Base-by-base conservation (phyloP, 495 filamentous ascomycete genomes). In the Hypoxylon subgilvum region DNA sequence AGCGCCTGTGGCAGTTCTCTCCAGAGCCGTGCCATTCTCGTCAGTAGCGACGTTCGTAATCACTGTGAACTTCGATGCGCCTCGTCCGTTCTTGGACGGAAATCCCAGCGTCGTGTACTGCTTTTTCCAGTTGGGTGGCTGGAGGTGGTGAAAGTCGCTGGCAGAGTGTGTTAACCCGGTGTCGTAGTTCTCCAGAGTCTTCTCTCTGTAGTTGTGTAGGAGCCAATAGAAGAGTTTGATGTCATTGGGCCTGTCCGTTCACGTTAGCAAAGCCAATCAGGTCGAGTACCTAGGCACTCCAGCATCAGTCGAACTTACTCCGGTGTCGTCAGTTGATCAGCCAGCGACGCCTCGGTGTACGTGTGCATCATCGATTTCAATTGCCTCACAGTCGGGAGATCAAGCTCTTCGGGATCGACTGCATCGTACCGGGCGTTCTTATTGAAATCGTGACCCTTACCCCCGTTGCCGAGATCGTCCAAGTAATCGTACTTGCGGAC, bases 151-250 rank as follows among this genome's bases (percentile, higher is more conserved):
- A 62, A 92, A 90, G 68, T 97, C 92, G 70, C 90, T 94, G 13
- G 87, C 78, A 1, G 92, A 96, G 66, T 92, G 86, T 23, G 82
- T 82, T 13, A 96, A 75, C 2, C 86, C 81, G 46, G 85, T 82
- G 60, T 83, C 81, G 65, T 92, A 96, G 59, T 96, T 89, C 66
- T 97, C 91, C 9, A 95, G 66, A 47, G 91, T 84, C 28, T 88
- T 85, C 44, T 96, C 86, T 16, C 88, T 79, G 68, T 96, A 92
- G 61, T 84, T 86, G 53, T 86, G 73, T 17, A 98, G 83, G 0
- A 93, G 81, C 67, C 82, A 86, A 76, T 97, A 98, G 61, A 97
- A 95, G 66, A 92, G 77, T 59, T 95, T 92, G 65, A 96, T 90
- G 27, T 96, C 88, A 52, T 93, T 97, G 1, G 79, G 77, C 57